These are phyloP conservation scores for Dothistroma septosporum DNA, from an alignment of 2,329 filamentous ascomycete genomes.

Conservation along the genomic window DNA sequence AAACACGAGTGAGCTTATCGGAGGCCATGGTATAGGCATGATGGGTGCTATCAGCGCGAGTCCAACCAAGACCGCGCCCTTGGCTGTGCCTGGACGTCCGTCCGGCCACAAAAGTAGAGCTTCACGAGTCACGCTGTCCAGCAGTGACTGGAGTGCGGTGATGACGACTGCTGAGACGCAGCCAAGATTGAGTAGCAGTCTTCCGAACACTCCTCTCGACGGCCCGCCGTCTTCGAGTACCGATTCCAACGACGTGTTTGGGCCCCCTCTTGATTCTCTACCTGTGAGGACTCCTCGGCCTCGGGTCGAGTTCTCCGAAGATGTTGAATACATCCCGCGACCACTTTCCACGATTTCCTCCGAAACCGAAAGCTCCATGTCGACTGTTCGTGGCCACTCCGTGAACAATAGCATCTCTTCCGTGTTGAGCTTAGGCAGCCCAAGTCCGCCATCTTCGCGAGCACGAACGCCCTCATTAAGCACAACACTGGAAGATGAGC, in stretches of 20 bases:
- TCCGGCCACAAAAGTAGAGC: conserved; percentile 40
- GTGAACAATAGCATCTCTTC: conserved; percentile 78
- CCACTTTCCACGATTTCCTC: conserved; percentile 80
- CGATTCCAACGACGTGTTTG: neutral
- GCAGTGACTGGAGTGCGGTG: conserved; percentile 71
- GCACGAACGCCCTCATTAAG: conserved; percentile 38
- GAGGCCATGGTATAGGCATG: conserved; percentile 55
- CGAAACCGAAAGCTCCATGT: conserved; percentile 72
- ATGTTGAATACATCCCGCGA: conserved; percentile 75
- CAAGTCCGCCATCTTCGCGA: conserved; percentile 44
- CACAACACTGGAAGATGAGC: conserved; percentile 41
- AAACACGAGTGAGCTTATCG: conserved; percentile 82
- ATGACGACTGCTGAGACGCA: conserved; percentile 45
- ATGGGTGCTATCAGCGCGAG: conserved; percentile 63
- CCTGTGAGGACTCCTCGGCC: conserved; percentile 47
- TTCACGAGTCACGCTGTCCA: conserved; percentile 53
- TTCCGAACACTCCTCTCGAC: conserved; percentile 35
- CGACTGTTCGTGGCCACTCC: conserved; percentile 67
- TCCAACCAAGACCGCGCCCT: conserved; percentile 56
- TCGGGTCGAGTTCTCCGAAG: conserved; percentile 79
- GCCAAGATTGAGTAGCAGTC: conserved; percentile 30
- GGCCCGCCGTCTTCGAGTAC: conserved; percentile 5
- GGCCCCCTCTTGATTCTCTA: conserved; percentile 26
- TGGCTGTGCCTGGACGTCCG: conserved; percentile 2
- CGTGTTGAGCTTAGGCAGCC: conserved; percentile 58